Base-by-base conservation (phyloP, 176 grass and related monocot genomes). In the Triticum dicoccoides region DNA sequence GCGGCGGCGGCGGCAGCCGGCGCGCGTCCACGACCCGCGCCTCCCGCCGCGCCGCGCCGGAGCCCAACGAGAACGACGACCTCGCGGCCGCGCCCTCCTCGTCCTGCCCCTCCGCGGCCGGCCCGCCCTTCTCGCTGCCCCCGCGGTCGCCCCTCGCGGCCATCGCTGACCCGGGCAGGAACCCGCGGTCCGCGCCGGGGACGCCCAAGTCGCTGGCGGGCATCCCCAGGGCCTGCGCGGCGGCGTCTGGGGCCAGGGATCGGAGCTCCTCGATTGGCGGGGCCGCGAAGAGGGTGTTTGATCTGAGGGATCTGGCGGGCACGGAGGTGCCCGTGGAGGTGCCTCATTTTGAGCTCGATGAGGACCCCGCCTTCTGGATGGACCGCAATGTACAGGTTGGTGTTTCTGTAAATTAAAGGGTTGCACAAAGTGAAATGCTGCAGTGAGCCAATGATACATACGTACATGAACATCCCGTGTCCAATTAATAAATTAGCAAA, bases 311-410 rank as follows among this genome's bases (percentile, higher is more conserved):
- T 84, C 51, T 88, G 69, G 81, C 78, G 6, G 77, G 68, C 12
- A 45, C 81, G 58, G 89, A 94, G 25, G 56, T 89, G 83, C 84
- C 84, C 42, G 51, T 64, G 9, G 93, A 95, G 73, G 89, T 90
- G 63, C 83, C 89, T 14, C 83, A 92, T 62, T 98, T 98, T 76
- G 96, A 95, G 77, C 96, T 98, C 75, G 88, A 94, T 13, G 96
- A 95, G 86, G 93, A 98, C 52, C 89, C 92, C 30, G 91, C 89
- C 6, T 98, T 98, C 84, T 98, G 96, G 91, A 95, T 87, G 86
- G 89, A 98, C 86, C 83, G 89, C 62, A 98, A 98, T 89, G 96
- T 98, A 15, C 96, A 98, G 96, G 96, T 95, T 20, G 45, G 86
- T 35, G 42, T 79, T 32, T 18, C 42, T 42, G 2, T 42, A 42